A percentile compares a stretch with the other conserved stretches of the same genome.
Conservation (phyloP, 148 eudicot genomes). For the Silene latifolia region DNA sequence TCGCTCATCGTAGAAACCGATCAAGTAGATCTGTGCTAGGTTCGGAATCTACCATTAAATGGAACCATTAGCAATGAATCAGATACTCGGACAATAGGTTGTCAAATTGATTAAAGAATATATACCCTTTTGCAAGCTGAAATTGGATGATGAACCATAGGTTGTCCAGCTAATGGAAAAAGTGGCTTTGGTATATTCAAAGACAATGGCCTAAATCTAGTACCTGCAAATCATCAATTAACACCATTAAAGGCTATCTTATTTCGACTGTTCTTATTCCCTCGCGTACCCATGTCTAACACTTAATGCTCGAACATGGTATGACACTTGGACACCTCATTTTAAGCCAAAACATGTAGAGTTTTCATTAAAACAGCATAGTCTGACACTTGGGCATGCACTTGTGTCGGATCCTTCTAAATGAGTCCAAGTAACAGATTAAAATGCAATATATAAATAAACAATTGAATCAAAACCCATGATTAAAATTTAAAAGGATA, state of each 20-base stretch:
- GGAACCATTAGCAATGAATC: background rate
- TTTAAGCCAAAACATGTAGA: background rate
- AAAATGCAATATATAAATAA: too few species aligned
- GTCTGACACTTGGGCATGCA: background rate
- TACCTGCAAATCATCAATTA: constrained; percentile 42
- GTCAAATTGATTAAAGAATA: constrained; percentile 7
- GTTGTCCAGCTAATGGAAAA: constrained; percentile 91
- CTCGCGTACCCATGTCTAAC: background rate
- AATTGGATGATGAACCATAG: constrained; percentile 98
- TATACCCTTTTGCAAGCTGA: constrained; percentile 85
- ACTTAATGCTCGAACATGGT: background rate
- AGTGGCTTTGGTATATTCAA: constrained; percentile 89
- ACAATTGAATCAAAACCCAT: background rate
- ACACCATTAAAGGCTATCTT: background rate
- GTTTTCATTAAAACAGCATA: background rate
- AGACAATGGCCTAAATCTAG: constrained; percentile 84
- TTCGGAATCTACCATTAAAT: constrained; percentile 56
- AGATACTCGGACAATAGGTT: background rate
- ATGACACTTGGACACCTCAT: background rate
- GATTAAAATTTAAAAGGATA: background rate
- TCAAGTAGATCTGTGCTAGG: constrained; percentile 74
- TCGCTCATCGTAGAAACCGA: constrained; percentile 91
- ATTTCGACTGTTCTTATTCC: background rate
- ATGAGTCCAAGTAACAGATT: background rate
- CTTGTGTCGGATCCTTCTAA: background rate